Conservation (phyloP, 148 eudicot genomes). For the Hydrangea macrophylla region DNA sequence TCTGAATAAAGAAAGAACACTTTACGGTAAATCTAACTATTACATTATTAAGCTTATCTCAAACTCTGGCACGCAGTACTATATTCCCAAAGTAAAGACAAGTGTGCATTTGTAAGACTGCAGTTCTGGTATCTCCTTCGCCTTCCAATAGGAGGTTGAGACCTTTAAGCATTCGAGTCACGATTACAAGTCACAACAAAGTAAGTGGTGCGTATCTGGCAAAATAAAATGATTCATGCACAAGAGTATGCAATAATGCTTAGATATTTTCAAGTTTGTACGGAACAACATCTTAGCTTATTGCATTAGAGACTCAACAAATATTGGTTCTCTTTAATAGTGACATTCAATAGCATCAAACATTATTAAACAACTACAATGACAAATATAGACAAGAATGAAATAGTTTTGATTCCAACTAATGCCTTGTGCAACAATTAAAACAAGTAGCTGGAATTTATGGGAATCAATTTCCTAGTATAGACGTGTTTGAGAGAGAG, state of each 20-base stretch:
- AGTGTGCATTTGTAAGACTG: too few species aligned
- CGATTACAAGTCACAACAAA: too few species aligned
- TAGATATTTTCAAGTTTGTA: background rate
- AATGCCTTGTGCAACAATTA: background rate
- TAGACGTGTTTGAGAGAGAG: background rate
- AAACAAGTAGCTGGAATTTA: background rate
- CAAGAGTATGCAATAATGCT: background rate
- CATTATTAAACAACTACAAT: background rate
- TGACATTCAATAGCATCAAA: background rate
- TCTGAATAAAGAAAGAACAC: conserved; percentile 39
- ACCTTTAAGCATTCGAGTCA: too few species aligned
- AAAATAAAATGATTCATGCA: too few species aligned
- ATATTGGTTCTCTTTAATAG: background rate
- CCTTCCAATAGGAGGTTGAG: too few species aligned
- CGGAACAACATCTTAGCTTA: background rate
- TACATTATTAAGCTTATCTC: background rate
- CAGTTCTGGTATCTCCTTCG: too few species aligned
- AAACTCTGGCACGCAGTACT: conserved; percentile 3
- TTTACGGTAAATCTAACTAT: background rate
- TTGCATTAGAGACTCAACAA: background rate
- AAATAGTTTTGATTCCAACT: background rate
- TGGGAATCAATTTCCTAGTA: too few species aligned
- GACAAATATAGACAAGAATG: background rate
- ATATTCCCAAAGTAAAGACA: background rate
- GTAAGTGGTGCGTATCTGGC: too few species aligned